Percentiles rank a stretch among this genome's conserved stretches.
Conservation (phyloP, 352 stramenopile species). For the Pseudoperonospora humuli region DNA sequence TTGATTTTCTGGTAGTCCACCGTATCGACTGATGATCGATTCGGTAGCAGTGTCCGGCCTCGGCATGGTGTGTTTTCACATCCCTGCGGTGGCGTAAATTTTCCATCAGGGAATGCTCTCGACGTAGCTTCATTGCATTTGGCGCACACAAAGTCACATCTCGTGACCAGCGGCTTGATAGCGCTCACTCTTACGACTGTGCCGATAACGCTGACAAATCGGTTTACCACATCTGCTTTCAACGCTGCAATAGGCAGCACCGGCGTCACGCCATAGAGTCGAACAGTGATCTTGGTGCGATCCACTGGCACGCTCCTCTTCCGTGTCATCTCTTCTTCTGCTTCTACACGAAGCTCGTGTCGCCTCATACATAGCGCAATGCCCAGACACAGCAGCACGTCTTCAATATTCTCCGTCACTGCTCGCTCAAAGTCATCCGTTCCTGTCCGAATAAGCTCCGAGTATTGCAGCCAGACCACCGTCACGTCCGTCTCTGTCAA, state of each 20-base stretch:
- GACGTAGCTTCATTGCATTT: conserved; percentile 73
- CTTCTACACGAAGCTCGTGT: conserved; percentile 45
- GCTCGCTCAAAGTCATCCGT: conserved; percentile 46
- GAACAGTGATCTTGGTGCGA: conserved; percentile 45
- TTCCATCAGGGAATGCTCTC: conserved; percentile 68
- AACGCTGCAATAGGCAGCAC: conserved; percentile 57
- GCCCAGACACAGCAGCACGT: conserved; percentile 55
- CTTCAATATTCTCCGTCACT: conserved; percentile 46
- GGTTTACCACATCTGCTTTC: conserved; percentile 67
- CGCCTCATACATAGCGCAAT: conserved; percentile 58
- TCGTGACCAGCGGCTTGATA: conserved; percentile 79
- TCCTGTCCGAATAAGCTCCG: conserved; percentile 38
- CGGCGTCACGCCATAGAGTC: conserved; percentile 60
- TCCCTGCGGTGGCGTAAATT: conserved; percentile 54
- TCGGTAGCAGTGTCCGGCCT: conserved; percentile 61
- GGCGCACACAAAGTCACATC: conserved; percentile 82
- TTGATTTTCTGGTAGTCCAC: conserved; percentile 89
- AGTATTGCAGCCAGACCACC: conserved; percentile 46
- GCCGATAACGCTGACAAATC: conserved; percentile 65
- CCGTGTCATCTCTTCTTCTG: conserved; percentile 35
- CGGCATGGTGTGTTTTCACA: conserved; percentile 63
- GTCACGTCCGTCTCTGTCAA: conserved; percentile 39
- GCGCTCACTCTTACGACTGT: conserved; percentile 79
- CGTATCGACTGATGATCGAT: conserved; percentile 79
- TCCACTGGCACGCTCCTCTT: conserved; percentile 38